Base-by-base conservation (phyloP, 352 stramenopile genomes). In the Globisporangium orthogonon region DNA sequence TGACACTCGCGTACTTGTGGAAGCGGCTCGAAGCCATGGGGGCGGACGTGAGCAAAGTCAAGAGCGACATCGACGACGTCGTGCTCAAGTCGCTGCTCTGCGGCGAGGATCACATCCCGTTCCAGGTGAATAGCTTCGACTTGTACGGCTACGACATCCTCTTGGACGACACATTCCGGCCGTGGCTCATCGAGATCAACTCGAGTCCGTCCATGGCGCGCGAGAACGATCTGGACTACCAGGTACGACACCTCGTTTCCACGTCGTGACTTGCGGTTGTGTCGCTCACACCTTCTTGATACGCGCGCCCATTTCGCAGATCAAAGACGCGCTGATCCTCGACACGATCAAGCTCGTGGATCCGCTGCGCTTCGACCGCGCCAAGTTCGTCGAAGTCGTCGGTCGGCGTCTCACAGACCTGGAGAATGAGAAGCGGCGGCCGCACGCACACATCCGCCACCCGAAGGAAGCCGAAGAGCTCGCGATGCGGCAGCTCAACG, bases 121-220 rank as follows among this genome's bases (percentile, higher is more conserved):
- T 88, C 55, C 89, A 95, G 64, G 83, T 92, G 28, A 97, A 95
- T 59, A 93, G 78, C 39, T 98, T 98, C 62, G 94, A 98, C 63
- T 55, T 98, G 31, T 95, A 96, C 54, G 95, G 95, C 7, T 98
- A 97, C 70, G 94, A 98, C 66, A 86, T 98, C 29, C 72, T 98
- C 17, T 65, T 98, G 30, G 94, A 98, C 66, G 63, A 79, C 9
- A 60, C 85, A 11, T 80, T 97, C 40, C 86, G 86, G 7, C 91
- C 91, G 37, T 98, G 93, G 92, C 80, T 98, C 6, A 94, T 98
- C 41, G 95, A 98, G 70, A 96, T 98, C 56, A 98, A 98, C 65
- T 88, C 89, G 49, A 97, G 86, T 54, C 95, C 95, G 28, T 97
- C 86, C 10, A 88, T 98, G 73, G 86, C 74, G 17, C 74, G 88